Base-by-base conservation (phyloP, 768 basidiomycete species). In the Pulveroboletus frians region DNA sequence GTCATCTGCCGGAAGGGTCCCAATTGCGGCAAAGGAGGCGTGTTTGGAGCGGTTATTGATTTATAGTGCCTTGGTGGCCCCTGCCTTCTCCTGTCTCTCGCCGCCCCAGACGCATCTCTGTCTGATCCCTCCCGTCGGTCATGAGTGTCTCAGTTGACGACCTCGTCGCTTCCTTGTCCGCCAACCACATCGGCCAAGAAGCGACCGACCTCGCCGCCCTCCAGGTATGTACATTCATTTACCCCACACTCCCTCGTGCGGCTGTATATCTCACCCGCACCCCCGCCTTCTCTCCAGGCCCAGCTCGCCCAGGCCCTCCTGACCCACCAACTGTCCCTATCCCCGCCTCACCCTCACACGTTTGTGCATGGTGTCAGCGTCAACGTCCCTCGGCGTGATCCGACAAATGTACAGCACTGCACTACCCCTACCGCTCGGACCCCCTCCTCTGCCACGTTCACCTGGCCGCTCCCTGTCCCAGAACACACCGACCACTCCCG, bases 141-240 rank as follows among this genome's bases (percentile, higher is more conserved):
- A 78, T 78, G 76, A 75, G 66, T 54, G 41, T 74, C 50, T 71
- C 76, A 39, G 67, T 77, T 32, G 76, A 77, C 61, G 76, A 77
- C 68, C 77, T 77, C 58, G 71, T 78, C 46, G 68, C 75, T 18
- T 76, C 76, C 10, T 54, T 77, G 57, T 69, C 64, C 37, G 57
- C 71, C 2, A 74, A 69, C 60, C 76, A 77, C 69, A 75, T 77
- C 60, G 75, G 75, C 51, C 77, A 77, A 55, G 76, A 77, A 56
- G 75, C 75, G n/a, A 68, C 71, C 13, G 77, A 77, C 64, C 68
- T 77, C 51, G 73, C 73, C 40, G 62, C 70, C 21, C 69, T 77
- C 13, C 75, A 78, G 70, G 76, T 77, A 56, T 21, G 51, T 44
- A 13, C 9, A 30, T 41, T 47, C 46, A 50, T 50, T 47, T 57